Base-by-base conservation (phyloP, 768 basidiomycete genomes). In the Suillus spraguei region DNA sequence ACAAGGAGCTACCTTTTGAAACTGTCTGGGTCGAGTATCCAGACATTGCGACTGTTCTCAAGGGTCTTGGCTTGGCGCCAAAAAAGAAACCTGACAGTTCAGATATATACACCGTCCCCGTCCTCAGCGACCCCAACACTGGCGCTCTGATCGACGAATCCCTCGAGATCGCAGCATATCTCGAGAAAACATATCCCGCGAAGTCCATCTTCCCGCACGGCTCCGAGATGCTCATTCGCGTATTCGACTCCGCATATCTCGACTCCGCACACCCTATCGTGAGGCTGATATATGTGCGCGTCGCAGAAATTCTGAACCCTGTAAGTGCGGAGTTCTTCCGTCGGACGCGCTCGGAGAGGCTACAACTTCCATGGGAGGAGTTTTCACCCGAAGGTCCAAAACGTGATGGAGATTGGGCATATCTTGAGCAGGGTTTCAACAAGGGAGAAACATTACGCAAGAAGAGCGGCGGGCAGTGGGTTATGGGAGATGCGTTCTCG, bases 1-100 rank as follows among this genome's bases (percentile, higher is more conserved):
- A 69, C 69, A 79, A 79, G 60, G 70, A 70, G 16, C 44, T 80
- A 20, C 68, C 79, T 1, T 81, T 81, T 71, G 78, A 74, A 66
- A 85, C 84, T 11, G 76, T 79, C 55, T 84, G 80, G 80, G 70
- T 86, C 60, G 83, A 85, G 63, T 83, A 80, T 64, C 80, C 79
- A 17, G 81, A 85, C 62, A 79, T 86, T 61, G 78, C 76, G 42
- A 35, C 65, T 0, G 60, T 76, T 35, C 74, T 72, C 61, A 76
- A 77, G 64, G 70, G 78, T 60, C 63, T 81, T 24, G 60, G 49
- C 16, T 13, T 50, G 22, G 3, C 11, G 3, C 46, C 39, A 4
- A 36, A 46, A 44, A 52, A 38, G 35, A 55, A 35, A 28, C 14
- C 33, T 1, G 49, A 60, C 13, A 79, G 79, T 1, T 61, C 60